phyloP scores from a whole-genome alignment of 2,329 filamentous ascomycete species.

The Colletotrichum sp. region DNA sequence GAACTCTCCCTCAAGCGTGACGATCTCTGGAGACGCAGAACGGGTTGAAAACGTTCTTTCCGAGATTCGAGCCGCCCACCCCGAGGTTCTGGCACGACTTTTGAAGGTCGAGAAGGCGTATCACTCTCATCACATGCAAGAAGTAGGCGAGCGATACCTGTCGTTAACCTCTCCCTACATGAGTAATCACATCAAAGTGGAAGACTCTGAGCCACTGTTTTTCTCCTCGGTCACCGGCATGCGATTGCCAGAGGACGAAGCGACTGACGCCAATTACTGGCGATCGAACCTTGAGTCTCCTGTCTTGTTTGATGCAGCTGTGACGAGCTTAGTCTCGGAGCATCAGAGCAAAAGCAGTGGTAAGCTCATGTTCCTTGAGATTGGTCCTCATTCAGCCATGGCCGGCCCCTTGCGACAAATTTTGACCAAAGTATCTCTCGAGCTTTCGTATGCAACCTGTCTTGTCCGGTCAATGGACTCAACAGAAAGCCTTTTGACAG shows the following conservation, averaged over 20 bases:
- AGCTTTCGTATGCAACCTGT: background rate
- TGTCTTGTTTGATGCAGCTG: background rate
- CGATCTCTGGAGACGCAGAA: background rate
- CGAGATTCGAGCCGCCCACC: conserved; percentile 12
- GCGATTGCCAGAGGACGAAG: conserved; percentile 8
- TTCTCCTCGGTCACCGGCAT: conserved; percentile 31
- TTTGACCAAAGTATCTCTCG: background rate
- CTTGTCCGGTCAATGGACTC: background rate
- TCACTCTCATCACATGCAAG: conserved; percentile 4
- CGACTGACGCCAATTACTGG: background rate
- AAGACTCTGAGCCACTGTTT: background rate
- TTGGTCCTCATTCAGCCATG: background rate
- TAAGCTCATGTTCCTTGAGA: background rate
- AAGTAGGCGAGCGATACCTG: conserved; percentile 13
- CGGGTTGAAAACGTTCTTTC: background rate
- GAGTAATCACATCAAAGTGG: background rate
- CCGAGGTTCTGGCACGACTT: background rate
- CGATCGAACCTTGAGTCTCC: background rate
- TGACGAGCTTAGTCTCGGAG: background rate
- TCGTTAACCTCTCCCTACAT: background rate
- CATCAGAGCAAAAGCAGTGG: background rate
- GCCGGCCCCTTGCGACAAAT: conserved; percentile 4
- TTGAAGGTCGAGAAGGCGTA: conserved; percentile 4
- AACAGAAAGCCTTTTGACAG: background rate
- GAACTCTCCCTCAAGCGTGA: background rate